Base-by-base conservation (phyloP, 768 basidiomycete genomes). In the Tricholoma saponaceum region DNA sequence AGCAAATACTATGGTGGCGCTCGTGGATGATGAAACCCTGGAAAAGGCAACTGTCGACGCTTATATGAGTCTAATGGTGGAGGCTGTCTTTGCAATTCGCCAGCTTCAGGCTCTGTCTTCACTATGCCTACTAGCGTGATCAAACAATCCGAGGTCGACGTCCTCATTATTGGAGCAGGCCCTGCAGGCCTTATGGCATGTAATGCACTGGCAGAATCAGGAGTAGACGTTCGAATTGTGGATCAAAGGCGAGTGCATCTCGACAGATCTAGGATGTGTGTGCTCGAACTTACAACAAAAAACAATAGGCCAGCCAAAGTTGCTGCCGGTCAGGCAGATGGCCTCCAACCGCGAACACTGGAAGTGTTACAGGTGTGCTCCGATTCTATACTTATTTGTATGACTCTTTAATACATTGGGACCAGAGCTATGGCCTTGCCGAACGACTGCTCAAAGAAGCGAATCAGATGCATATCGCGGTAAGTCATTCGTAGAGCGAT, bases 381-480 rank as follows among this genome's bases (percentile, higher is more conserved):
- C 4, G 32, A 20, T 4, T 28, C 41, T 32, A 18, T 26, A 28
- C 33, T 7, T 10, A 51, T 16, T 35, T 50, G 13, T 30, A 18
- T 16, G 12, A 5, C n/a, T 47, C 5, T 30, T 26, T 14, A 12
- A 44, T 32, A 49, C 8, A 26, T 52, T 20, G 3, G 22, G 18
- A 14, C 51, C 52, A 91, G 89, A 92, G 89, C 60, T 91, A 92
- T 70, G 90, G 89, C 5, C 77, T 92, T 5, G 86, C 81, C 0
- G 84, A 89, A 16, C 77, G 81, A 3, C 64, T 92, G 20, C 58
- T 90, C 23, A 76, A 70, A 39, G 81, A 89, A 63, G 88, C 83
- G 5, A 84, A 83, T 57, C 86, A 88, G 51, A 77, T 92, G 78
- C 82, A 89, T 58, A 79, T 82, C 70, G 83, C 82, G 53, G 89